Percentiles rank a stretch among this genome's conserved stretches.
These are phyloP conservation scores for Conticribra guillardii DNA, from an alignment of 108 stramenopile species.

Conservation along the genomic window DNA sequence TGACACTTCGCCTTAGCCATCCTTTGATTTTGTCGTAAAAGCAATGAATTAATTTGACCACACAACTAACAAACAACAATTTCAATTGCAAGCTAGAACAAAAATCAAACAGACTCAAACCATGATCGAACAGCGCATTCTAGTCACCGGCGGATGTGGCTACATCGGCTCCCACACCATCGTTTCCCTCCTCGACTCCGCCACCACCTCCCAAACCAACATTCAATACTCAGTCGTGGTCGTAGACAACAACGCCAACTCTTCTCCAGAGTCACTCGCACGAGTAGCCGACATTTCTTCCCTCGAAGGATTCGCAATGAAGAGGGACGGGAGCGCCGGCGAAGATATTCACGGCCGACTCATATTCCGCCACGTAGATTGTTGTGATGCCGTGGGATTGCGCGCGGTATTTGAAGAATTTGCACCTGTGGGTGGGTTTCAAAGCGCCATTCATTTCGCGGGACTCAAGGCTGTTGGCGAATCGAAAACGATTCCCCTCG, in stretches of 20 bases:
- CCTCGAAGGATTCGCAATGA: constrained; percentile 35
- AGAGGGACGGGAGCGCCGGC: constrained; percentile 16
- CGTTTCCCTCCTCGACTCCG: constrained; percentile 79
- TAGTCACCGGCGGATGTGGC: constrained; percentile 97
- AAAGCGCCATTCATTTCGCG: constrained; percentile 97
- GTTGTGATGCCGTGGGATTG: constrained; percentile 67
- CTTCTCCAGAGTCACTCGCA: constrained; percentile 65
- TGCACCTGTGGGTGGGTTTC: constrained; percentile 57
- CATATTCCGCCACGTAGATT: constrained; percentile 76
- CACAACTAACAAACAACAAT: background rate
- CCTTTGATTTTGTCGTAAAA: too few species aligned
- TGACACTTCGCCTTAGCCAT: too few species aligned
- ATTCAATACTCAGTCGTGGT: constrained; percentile 84
- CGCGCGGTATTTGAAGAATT: constrained; percentile 76
- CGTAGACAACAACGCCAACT: constrained; percentile 86
- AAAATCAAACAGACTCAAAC: background rate
- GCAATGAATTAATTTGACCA: too few species aligned
- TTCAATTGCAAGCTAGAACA: background rate
- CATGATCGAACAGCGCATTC: constrained; percentile 51
- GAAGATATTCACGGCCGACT: constrained; percentile 57
- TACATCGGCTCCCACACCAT: constrained; percentile 99
- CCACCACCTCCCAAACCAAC: constrained; percentile 45
- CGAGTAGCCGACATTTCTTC: constrained; percentile 74
- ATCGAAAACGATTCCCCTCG: constrained; percentile 87
- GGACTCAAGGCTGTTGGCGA: constrained; percentile 99